Evolutionary conservation across 2,329 filamentous ascomycete species (phyloP).

Genomic region (Venturiaceae sp.): DNA sequence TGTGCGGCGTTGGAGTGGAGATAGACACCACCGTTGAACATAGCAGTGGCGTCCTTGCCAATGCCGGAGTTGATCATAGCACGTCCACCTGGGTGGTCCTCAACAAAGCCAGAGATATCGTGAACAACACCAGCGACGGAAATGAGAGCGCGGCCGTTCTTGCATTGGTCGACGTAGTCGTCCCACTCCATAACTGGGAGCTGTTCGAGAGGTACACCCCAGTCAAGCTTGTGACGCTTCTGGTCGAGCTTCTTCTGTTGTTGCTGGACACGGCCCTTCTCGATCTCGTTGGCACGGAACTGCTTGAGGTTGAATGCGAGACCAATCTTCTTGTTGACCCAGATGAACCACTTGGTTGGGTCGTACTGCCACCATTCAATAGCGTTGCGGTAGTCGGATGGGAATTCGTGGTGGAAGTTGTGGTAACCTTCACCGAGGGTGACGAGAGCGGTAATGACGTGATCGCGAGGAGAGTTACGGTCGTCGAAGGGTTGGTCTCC

Average conservation of each 20-base stretch:
- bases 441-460: constrained; percentile 31
- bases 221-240: constrained; percentile 31
- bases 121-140: constrained; percentile 32
- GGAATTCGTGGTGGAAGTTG: constrained; percentile 37
- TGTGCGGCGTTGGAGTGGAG: constrained; percentile 31
- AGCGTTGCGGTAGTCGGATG: constrained; percentile 33
- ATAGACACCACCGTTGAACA: constrained; percentile 35
- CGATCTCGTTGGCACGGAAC: constrained; percentile 34
- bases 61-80: constrained; percentile 30
- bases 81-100: constrained; percentile 33
- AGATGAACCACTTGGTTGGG: constrained; percentile 35
- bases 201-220: constrained; percentile 32
- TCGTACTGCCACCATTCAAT: constrained; percentile 27
- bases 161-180: constrained; percentile 31
- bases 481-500: constrained; percentile 36
- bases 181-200: constrained; percentile 34
- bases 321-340: constrained; percentile 31
- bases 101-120: constrained; percentile 32
- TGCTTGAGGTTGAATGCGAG: constrained; percentile 33
- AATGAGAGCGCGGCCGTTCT: constrained; percentile 31
- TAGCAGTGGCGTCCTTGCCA: constrained; percentile 32
- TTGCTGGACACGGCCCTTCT: constrained; percentile 33
- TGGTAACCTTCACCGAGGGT: constrained; percentile 35
- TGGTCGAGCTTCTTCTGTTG: constrained; percentile 36
- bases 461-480: constrained; percentile 32